A percentile compares a stretch with the other conserved stretches of the same genome.
Evolutionary conservation across 148 eudicot genomes (phyloP).

Genomic region (Dysphania ambrosioides): DNA sequence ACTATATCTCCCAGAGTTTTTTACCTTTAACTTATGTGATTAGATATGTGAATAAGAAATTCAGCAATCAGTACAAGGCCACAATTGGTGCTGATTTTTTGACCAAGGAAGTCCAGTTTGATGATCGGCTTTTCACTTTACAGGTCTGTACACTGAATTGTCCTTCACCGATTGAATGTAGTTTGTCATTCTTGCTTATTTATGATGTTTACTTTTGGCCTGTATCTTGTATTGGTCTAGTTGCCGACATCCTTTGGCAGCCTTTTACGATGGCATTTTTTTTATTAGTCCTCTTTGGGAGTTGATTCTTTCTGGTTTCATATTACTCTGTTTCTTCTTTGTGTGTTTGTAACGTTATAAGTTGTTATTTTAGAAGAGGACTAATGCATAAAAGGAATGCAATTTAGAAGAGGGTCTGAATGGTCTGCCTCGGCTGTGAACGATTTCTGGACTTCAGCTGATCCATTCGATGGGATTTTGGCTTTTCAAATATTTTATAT

Average conservation of each 20-base stretch:
- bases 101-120: slow-evolving; percentile 95
- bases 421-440: not conserved
- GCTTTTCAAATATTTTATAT: not conserved
- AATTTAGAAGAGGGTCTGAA: not conserved
- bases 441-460: not conserved
- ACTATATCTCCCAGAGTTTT: slow-evolving; percentile 13
- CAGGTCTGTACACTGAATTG: slow-evolving; percentile 47
- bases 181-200: not conserved
- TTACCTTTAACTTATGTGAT: slow-evolving; percentile 38
- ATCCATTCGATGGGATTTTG: not conserved
- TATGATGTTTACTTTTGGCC: not conserved
- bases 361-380: not conserved
- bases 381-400: not conserved
- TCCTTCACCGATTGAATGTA: not conserved
- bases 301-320: not conserved
- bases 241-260: not conserved
- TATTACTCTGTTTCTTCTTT: not conserved
- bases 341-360: not conserved
- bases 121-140: slow-evolving; percentile 89
- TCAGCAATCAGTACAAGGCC: slow-evolving; percentile 94
- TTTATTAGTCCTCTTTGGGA: not conserved
- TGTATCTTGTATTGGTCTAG: not conserved
- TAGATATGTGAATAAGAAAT: slow-evolving; percentile 94
- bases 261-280: not conserved
- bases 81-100: slow-evolving; percentile 96